Percentiles rank a stretch among this genome's conserved stretches.
Evolutionary conservation across 2,329 filamentous ascomycete genomes (phyloP).

Genomic region (Diaporthe destruens): DNA sequence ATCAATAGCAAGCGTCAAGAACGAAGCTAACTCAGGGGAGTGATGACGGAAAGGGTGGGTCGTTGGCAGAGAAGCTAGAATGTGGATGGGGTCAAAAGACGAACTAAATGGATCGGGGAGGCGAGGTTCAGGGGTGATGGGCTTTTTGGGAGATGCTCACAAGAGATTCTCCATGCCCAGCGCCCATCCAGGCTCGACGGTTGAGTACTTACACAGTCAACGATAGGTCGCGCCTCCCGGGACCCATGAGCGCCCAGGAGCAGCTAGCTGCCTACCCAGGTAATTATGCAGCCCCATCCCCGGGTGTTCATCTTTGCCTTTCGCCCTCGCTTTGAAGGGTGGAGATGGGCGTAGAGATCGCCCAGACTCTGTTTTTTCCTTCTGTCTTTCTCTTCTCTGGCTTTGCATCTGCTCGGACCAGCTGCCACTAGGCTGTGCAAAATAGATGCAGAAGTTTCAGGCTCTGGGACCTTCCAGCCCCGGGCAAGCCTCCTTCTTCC

Average conservation of each 20-base stretch:
- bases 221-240: slow-evolving; percentile 12
- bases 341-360: slow-evolving; percentile 1
- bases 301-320: not conserved
- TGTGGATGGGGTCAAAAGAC: slow-evolving; percentile 16
- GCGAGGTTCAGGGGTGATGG: slow-evolving; percentile 11
- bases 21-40: slow-evolving; percentile 24
- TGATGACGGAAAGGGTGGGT: slow-evolving; percentile 22
- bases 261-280: not conserved
- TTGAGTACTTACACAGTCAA: slow-evolving; percentile 2
- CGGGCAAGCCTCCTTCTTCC: slow-evolving; percentile 22
- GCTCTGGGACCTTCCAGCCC: slow-evolving; percentile 17
- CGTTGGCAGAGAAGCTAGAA: slow-evolving; percentile 17
- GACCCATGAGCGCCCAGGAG: slow-evolving; percentile 10
- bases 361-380: not conserved
- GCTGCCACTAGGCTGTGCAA: slow-evolving; percentile 24
- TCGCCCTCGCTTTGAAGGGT: not conserved
- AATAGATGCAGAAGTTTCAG: slow-evolving; percentile 8
- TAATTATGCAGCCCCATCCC: not conserved
- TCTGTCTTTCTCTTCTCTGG: not conserved
- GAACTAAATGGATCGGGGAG: slow-evolving; percentile 15
- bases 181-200: not conserved
- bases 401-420: not conserved
- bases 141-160: not conserved
- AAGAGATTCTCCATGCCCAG: not conserved
- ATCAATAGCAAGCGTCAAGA: not conserved